Base-by-base conservation (phyloP, 2,329 filamentous ascomycete genomes). In the Colletotrichum viniferum region DNA sequence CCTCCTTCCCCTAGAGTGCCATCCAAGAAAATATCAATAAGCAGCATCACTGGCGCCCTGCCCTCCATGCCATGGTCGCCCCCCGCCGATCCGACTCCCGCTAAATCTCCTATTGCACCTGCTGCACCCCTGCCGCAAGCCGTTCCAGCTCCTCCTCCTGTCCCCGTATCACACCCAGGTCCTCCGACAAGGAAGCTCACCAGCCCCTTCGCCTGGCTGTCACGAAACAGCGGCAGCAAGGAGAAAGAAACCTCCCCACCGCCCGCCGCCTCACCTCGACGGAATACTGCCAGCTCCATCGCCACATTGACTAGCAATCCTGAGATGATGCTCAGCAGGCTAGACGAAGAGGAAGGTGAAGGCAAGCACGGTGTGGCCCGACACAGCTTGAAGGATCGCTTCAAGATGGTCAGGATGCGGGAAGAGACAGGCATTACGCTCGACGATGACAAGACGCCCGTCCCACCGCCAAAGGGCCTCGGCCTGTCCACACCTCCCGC, bases 121-220 rank as follows among this genome's bases (percentile, higher is more conserved):
- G 79, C 81, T 77, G 79, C 81, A 69, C 78, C 80, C 38, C 79
- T 81, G 38, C 79, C 81, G 61, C 82, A 82, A 69, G 79, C 80
- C 58, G 82, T 81, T n/a, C 81, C 81, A 30, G 79, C 79, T 38
- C 58, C 58, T 62, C 78, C 78, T 61, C 28, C 65, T 43, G 77
- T 78, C 55, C 74, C 66, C 82, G 83, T 76, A 80, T 81, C 52
- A 74, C 85, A 70, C 82, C 81, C 76, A 77, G 83, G 77, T 24
- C 85, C 88, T 3, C 85, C 87, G 14, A 78, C 90, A 75, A 89
- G 95, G 81, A 98, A 97, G 83, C 90, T 97, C 71, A 96, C 95
- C 10, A 95, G 95, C 79, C 95, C 94, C n/a, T 97, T 98, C 80
- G 92, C 95, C 52, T 96, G 95, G 93, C 89, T 97, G 52, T 95